Conservation (phyloP, 768 basidiomycete species). For the Hirschioporus abietinus region DNA sequence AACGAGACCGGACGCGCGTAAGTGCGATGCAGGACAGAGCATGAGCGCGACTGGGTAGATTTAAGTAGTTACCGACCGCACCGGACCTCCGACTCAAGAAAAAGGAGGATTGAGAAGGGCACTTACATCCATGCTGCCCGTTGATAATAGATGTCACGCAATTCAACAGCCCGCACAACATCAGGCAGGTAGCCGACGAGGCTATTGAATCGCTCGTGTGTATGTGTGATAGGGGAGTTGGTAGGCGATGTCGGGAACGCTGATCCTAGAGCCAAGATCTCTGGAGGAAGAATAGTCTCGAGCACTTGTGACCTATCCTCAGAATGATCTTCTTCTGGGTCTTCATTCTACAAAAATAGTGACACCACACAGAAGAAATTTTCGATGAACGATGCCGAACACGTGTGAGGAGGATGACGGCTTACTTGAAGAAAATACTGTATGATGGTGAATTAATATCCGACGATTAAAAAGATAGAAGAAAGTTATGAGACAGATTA, state of each 20-base stretch:
- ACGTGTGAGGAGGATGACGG: slow-evolving; percentile 6
- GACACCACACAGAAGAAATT: slow-evolving; percentile 9
- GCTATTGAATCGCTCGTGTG: slow-evolving; percentile 42
- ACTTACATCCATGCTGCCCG: slow-evolving; percentile 70
- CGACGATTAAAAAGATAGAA: slow-evolving; percentile 8
- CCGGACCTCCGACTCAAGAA: not conserved
- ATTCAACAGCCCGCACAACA: slow-evolving; percentile 50
- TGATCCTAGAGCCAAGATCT: slow-evolving; percentile 59
- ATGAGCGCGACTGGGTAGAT: not conserved
- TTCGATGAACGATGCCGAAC: slow-evolving; percentile 5
- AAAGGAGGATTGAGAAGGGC: not conserved
- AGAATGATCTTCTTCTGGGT: slow-evolving; percentile 48
- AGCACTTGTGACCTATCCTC: slow-evolving; percentile 44
- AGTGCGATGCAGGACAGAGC: not conserved
- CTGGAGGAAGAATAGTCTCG: slow-evolving; percentile 51
- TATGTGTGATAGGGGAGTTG: slow-evolving; percentile 31
- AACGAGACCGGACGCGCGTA: slow-evolving; percentile 3
- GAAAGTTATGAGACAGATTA: slow-evolving; percentile 10
- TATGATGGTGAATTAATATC: not conserved
- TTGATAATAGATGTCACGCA: slow-evolving; percentile 56
- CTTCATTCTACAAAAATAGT: slow-evolving; percentile 46
- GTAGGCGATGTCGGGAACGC: slow-evolving; percentile 55
- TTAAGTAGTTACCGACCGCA: not conserved
- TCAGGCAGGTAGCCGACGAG: slow-evolving; percentile 70
- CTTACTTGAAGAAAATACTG: slow-evolving; percentile 74